These are phyloP conservation scores for Carallia brachiata DNA, from an alignment of 345 rosid genomes.

Conservation along the genomic window DNA sequence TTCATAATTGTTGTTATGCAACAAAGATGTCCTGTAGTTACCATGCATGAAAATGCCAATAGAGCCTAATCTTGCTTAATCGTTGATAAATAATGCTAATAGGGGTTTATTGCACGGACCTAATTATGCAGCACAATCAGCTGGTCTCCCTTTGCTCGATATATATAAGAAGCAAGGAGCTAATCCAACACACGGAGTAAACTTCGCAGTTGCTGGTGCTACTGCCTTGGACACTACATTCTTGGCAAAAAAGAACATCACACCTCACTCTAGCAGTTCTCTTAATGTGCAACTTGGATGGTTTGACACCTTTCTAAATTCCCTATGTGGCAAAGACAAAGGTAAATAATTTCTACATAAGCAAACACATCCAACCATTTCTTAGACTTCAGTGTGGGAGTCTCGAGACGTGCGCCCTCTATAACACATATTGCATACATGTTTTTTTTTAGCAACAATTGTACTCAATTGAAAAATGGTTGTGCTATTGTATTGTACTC, in stretches of 20 bases:
- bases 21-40: too few relatives aligned
- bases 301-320: neutral
- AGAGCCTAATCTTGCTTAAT: too few relatives aligned
- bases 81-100: too few relatives aligned
- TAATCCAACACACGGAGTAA: slow-evolving; percentile 4
- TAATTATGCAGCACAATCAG: slow-evolving; percentile 14
- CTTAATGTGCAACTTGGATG: slow-evolving; percentile 9
- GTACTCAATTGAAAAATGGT: too few relatives aligned
- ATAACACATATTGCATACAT: too few relatives aligned
- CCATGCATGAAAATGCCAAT: too few relatives aligned
- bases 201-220: slow-evolving; percentile 8
- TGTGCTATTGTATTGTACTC: too few relatives aligned
- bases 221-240: neutral
- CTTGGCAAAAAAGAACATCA: neutral
- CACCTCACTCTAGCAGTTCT: neutral
- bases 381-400: too few relatives aligned
- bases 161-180: neutral
- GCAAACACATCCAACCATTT: neutral
- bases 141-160: slow-evolving; percentile 11
- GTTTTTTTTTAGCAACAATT: too few relatives aligned
- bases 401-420: too few relatives aligned
- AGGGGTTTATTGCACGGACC: too few relatives aligned
- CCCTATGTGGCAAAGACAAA: neutral
- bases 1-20: too few relatives aligned
- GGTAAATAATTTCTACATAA: neutral